Conservation (phyloP, 192 early-diverging fungal genomes). For the Podila epigama region DNA sequence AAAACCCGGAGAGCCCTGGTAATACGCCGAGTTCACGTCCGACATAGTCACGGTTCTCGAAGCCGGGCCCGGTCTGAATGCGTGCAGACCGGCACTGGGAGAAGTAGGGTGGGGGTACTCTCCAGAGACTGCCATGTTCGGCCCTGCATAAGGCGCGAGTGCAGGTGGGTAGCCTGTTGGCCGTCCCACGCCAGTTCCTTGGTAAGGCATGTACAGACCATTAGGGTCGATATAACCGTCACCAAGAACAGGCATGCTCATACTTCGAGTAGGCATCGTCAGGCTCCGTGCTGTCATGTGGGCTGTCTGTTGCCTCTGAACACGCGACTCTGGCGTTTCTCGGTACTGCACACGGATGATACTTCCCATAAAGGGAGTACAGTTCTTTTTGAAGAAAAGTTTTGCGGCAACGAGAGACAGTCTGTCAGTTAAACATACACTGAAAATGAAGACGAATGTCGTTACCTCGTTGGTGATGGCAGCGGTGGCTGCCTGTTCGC, state of each 20-base stretch:
- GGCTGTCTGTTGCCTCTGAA: conserved; percentile 21
- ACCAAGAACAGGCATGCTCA: background rate
- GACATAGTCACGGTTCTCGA: too few relatives aligned
- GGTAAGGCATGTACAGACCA: conserved; percentile 3
- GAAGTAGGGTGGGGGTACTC: background rate
- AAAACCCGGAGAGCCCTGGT: background rate
- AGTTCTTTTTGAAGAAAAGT: too few relatives aligned
- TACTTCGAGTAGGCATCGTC: background rate
- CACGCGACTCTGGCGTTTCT: conserved; percentile 40
- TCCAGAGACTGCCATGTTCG: background rate
- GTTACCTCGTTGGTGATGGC: conserved; percentile 65
- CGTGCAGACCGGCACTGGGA: background rate
- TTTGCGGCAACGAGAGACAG: background rate
- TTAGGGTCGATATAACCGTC: background rate
- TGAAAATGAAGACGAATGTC: background rate
- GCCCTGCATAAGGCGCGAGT: background rate
- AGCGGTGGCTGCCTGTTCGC: conserved; percentile 51
- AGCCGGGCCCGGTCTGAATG: background rate
- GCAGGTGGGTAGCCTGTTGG: background rate
- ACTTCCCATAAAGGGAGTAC: conserved; percentile 21
- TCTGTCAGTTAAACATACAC: background rate
- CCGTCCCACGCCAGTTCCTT: background rate
- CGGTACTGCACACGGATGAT: conserved; percentile 44
- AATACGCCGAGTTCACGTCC: background rate
- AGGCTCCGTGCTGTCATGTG: conserved; percentile 14